Evolutionary conservation across 2,329 filamentous ascomycete genomes (phyloP).

Genomic region (Neonectria ditissima): DNA sequence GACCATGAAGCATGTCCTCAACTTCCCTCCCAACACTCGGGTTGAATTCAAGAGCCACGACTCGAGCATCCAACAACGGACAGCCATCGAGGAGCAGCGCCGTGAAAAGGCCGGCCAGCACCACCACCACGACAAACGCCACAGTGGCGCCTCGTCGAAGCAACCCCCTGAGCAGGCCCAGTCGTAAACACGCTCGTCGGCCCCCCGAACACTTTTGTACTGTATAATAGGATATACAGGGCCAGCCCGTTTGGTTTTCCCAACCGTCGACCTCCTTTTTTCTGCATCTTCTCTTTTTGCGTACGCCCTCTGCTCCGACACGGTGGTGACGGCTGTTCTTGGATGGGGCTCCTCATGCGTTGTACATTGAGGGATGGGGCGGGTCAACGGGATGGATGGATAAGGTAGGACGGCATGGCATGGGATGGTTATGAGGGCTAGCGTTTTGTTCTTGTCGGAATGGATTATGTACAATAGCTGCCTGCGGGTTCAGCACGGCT

Average conservation of each 20-base stretch:
- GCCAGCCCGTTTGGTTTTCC: constrained; percentile 26
- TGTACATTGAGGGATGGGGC: constrained; percentile 25
- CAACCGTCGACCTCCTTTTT: constrained; percentile 29
- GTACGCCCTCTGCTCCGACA: constrained; percentile 17
- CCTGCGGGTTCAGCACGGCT: constrained; percentile 19
- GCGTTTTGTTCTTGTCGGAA: constrained; percentile 33
- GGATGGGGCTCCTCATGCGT: constrained; percentile 22
- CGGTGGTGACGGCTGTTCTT: constrained; percentile 26
- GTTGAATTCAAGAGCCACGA: constrained; percentile 97
- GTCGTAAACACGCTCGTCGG: constrained; percentile 21
- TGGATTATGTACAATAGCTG: constrained; percentile 34
- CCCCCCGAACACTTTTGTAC: constrained; percentile 30
- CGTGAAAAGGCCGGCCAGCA: constrained; percentile 79
- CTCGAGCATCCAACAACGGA: constrained; percentile 92
- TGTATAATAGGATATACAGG: constrained; percentile 41
- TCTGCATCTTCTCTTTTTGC: constrained; percentile 25
- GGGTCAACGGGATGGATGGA: constrained; percentile 24
- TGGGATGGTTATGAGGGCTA: constrained; percentile 28
- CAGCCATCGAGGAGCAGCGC: constrained; percentile 89
- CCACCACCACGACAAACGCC: constrained; percentile 55
- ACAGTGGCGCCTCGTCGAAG: constrained; percentile 47
- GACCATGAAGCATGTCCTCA: constrained; percentile 90
- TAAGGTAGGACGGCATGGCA: constrained; percentile 18
- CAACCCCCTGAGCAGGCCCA: constrained; percentile 48
- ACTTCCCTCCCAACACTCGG: constrained; percentile 87